These are phyloP conservation scores for Linnemannia schmuckeri DNA, from an alignment of 192 early-diverging fungal genomes.

Conservation along the genomic window DNA sequence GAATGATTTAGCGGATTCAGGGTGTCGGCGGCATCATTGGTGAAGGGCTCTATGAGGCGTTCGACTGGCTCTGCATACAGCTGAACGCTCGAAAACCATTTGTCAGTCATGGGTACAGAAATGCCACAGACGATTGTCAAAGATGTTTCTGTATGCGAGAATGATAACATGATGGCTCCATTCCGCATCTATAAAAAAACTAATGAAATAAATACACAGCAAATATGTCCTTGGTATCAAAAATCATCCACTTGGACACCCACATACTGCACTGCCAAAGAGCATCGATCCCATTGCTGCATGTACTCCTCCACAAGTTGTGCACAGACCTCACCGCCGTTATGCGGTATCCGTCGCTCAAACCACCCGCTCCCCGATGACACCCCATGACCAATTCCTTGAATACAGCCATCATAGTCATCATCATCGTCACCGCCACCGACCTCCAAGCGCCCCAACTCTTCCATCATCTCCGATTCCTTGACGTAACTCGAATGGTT, in stretches of 20 bases:
- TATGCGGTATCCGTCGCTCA: conserved; percentile 40
- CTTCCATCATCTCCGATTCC: conserved; percentile 1
- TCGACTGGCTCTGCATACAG: too few species aligned
- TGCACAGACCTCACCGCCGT: conserved; percentile 45
- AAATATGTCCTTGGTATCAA: too few species aligned
- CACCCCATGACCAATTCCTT: background rate
- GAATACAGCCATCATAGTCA: background rate
- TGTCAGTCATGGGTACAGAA: too few species aligned
- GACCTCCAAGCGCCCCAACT: background rate
- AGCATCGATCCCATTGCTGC: conserved; percentile 29
- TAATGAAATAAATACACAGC: too few species aligned
- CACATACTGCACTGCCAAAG: background rate
- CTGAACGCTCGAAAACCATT: too few species aligned
- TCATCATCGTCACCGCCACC: background rate
- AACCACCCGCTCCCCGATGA: conserved; percentile 13
- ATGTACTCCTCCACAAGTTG: conserved; percentile 38
- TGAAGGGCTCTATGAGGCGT: too few species aligned
- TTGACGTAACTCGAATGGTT: background rate
- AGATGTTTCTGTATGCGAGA: too few species aligned
- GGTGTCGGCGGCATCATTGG: too few species aligned
- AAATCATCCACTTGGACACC: background rate
- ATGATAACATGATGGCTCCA: too few species aligned
- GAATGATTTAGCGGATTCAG: too few species aligned
- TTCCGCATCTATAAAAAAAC: too few species aligned
- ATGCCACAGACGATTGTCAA: too few species aligned